Evolutionary conservation across 345 rosid species (phyloP).

Genomic region (Corchorus olitorius): DNA sequence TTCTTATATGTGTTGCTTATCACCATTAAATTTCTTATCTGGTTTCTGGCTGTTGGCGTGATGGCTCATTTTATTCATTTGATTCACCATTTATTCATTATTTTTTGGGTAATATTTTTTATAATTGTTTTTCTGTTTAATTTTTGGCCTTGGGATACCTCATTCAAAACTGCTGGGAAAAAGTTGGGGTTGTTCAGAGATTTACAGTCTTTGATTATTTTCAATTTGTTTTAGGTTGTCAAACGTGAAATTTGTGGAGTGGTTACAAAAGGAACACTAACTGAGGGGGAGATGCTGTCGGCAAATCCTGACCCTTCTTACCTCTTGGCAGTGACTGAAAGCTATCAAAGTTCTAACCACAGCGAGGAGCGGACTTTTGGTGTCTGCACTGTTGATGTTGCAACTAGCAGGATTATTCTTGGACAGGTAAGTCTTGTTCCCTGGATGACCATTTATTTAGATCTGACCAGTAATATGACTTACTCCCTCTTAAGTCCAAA

Average conservation of each 20-base stretch:
- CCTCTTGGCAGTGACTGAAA: conserved; percentile 83
- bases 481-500: not conserved
- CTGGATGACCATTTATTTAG: not conserved
- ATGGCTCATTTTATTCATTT: conserved; percentile 10
- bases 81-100: not conserved
- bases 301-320: conserved; percentile 93
- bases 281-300: conserved; percentile 84
- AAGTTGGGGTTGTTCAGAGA: conserved; percentile 6
- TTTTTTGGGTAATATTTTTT: not conserved
- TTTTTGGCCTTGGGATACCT: conserved; percentile 2
- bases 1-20: conserved; percentile 5
- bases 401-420: conserved; percentile 78
- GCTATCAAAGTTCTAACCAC: conserved; percentile 35
- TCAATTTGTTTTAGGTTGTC: conserved; percentile 67
- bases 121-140: not conserved
- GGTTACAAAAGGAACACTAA: conserved; percentile 89
- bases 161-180: not conserved
- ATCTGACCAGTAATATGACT: not conserved
- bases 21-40: not conserved
- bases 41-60: not conserved
- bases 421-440: conserved; percentile 66
- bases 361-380: conserved; percentile 58
- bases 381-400: conserved; percentile 85
- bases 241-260: conserved; percentile 96
- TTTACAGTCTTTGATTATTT: conserved; percentile 27